Conservation (phyloP, 306 rosid genomes). For the barrel medic (Medicago truncatula) region MtrunA17r5.0-ANR NC_053047.1:10923001-10923500, state of each 20-base stretch:
- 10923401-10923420: too few species aligned
- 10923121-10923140: background rate
- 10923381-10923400: too few species aligned
- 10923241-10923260: background rate
- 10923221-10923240: background rate
- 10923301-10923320: too few species aligned
- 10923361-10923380: too few species aligned
- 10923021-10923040: slow-evolving; percentile 55
- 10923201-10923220: background rate
- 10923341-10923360: too few species aligned
- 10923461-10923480: too few species aligned
- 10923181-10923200: slow-evolving; percentile 1
- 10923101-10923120: slow-evolving; percentile 67
- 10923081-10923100: slow-evolving; percentile 56
- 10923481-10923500: too few species aligned
- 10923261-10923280: too few species aligned
- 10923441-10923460: too few species aligned
- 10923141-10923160: background rate
- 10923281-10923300: too few species aligned
- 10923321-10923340: too few species aligned
- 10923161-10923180: slow-evolving; percentile 8
- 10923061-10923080: slow-evolving; percentile 86
- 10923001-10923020: slow-evolving; percentile 22
- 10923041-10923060: slow-evolving; percentile 66
- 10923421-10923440: too few species aligned